Conservation (phyloP, 2,329 filamentous ascomycete species). For the Colletotrichum abscissum region DNA sequence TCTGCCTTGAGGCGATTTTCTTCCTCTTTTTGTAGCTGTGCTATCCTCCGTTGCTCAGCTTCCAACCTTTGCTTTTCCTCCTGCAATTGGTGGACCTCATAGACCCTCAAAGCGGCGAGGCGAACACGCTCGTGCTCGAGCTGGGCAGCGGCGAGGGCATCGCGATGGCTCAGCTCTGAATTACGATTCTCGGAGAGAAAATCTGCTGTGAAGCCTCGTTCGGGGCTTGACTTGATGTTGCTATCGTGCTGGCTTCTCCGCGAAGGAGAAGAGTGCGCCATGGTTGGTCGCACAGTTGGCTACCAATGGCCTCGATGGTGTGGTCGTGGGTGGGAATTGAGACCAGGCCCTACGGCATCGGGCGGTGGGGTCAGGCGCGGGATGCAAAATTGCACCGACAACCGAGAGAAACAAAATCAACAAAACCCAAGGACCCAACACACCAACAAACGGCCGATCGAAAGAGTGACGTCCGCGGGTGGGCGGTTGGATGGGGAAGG, state of each 20-base stretch:
- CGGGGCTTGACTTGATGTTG: conserved; percentile 54
- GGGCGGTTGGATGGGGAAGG: background rate
- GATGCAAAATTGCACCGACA: conserved; percentile 20
- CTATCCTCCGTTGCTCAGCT: conserved; percentile 56
- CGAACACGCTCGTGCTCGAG: conserved; percentile 75
- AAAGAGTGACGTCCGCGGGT: conserved; percentile 20
- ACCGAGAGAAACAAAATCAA: conserved; percentile 5
- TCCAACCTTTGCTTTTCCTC: conserved; percentile 55
- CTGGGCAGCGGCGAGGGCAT: conserved; percentile 74
- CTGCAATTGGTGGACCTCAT: conserved; percentile 58
- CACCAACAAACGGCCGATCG: background rate
- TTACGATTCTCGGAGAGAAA: conserved; percentile 73
- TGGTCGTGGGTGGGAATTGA: conserved; percentile 10
- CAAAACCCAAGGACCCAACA: background rate
- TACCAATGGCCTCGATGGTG: conserved; percentile 1
- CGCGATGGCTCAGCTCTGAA: conserved; percentile 70
- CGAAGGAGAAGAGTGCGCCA: conserved; percentile 57
- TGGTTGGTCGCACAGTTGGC: conserved; percentile 39
- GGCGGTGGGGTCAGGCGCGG: conserved; percentile 29
- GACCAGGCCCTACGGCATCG: conserved; percentile 29
- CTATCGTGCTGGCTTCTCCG: conserved; percentile 45
- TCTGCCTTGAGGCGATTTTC: conserved; percentile 58
- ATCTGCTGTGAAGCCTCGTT: conserved; percentile 62
- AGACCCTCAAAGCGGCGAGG: conserved; percentile 59
- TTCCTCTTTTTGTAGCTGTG: conserved; percentile 58